These are phyloP conservation scores for Canariomyces notabilis DNA, from an alignment of 2,329 filamentous ascomycete species.

Conservation along the genomic window DNA sequence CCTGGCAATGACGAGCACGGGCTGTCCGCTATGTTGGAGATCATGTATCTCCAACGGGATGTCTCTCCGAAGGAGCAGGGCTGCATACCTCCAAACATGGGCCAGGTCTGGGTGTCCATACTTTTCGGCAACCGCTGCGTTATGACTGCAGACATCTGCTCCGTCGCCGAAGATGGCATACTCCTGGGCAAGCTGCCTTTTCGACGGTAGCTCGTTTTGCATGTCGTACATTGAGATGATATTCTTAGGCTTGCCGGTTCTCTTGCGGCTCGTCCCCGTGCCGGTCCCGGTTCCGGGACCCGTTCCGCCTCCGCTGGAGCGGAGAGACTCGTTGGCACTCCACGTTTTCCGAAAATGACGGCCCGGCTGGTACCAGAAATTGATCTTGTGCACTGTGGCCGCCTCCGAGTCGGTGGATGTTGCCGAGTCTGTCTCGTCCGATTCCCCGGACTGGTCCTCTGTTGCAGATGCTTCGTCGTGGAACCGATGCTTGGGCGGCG, in stretches of 20 bases:
- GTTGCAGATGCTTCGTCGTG: conserved; percentile 48
- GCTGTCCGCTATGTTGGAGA: conserved; percentile 47
- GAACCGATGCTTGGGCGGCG: conserved; percentile 41
- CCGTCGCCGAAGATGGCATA: conserved; percentile 83
- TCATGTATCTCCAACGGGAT: conserved; percentile 64
- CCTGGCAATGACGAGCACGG: conserved; percentile 64
- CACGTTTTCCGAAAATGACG: conserved; percentile 50
- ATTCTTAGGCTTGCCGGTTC: conserved; percentile 54
- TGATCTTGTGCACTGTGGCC: conserved; percentile 56
- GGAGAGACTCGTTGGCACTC: conserved; percentile 53
- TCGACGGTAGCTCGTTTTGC: conserved; percentile 68
- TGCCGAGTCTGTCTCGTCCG: conserved; percentile 46
- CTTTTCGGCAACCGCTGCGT: conserved; percentile 70
- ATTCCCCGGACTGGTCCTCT: conserved; percentile 46
- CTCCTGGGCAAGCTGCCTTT: conserved; percentile 66
- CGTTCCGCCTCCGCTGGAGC: conserved; percentile 57
- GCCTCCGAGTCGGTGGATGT: conserved; percentile 58
- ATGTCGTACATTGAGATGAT: conserved; percentile 69
- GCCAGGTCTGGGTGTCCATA: conserved; percentile 67
- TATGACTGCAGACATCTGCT: conserved; percentile 76
- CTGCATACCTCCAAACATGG: conserved; percentile 78
- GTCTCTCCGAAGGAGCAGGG: conserved; percentile 70
- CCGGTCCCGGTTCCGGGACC: conserved; percentile 54
- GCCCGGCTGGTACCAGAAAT: conserved; percentile 50
- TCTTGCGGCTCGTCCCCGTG: conserved; percentile 47